These are phyloP conservation scores for Trypanosoma melophagium DNA, from an alignment of 208 protist genomes.

Conservation along the genomic window DNA sequence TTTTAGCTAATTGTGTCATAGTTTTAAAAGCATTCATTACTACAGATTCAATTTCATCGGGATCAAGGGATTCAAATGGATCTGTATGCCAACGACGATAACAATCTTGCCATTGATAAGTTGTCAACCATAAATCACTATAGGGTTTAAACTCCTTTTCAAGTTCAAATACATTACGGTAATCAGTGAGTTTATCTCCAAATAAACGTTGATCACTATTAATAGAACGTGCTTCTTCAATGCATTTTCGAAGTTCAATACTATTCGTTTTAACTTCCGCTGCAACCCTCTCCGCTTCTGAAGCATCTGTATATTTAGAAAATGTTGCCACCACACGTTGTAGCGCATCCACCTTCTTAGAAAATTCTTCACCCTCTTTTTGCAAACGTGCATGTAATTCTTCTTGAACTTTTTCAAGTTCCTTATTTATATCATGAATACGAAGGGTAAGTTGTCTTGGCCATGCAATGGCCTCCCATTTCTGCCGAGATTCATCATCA, in stretches of 20 bases:
- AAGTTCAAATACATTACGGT: constrained; percentile 92
- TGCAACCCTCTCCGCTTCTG: constrained; percentile 91
- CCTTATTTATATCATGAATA: constrained; percentile 71
- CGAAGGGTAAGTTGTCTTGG: constrained; percentile 85
- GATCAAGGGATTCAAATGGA: constrained; percentile 92
- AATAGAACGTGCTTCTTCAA: constrained; percentile 90
- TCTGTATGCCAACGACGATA: constrained; percentile 93
- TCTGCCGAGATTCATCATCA: constrained; percentile 92
- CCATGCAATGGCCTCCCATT: constrained; percentile 94
- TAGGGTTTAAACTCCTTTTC: constrained; percentile 97
- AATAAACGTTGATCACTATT: constrained; percentile 96
- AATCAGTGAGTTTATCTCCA: constrained; percentile 93
- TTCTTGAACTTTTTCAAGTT: constrained; percentile 91
- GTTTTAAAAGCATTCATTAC: constrained; percentile 81
- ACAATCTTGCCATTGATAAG: constrained; percentile 93
- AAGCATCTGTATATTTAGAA: constrained; percentile 90
- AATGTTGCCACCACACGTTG: constrained; percentile 92
- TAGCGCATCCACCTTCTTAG: constrained; percentile 91
- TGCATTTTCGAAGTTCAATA: constrained; percentile 92
- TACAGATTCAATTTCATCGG: constrained; percentile 92
- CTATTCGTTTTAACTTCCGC: constrained; percentile 93
- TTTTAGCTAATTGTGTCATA: constrained; percentile 89
- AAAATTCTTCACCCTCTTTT: constrained; percentile 93
- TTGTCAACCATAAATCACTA: constrained; percentile 94
- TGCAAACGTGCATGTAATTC: constrained; percentile 89